A percentile compares a stretch with the other conserved stretches of the same genome.
phyloP scores from a whole-genome alignment of 129 eudicot species.

The Centella asiatica region DNA sequence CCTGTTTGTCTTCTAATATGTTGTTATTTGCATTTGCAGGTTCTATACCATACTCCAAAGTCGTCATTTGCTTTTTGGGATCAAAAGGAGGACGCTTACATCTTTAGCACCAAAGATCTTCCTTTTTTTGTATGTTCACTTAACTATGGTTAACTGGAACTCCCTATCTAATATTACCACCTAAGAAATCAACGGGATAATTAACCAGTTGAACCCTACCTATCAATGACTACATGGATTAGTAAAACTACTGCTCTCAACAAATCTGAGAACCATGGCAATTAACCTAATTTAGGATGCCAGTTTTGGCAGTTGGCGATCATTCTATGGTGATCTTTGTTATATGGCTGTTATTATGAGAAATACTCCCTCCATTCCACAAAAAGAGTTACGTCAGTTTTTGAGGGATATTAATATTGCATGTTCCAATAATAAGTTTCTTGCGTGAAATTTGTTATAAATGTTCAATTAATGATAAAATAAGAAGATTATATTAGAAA shows the following conservation, averaged over 20 bases:
- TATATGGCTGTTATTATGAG: too few relatives aligned
- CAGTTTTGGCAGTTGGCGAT: too few relatives aligned
- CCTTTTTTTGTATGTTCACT: constrained; percentile 84
- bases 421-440: too few relatives aligned
- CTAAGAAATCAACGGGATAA: background rate
- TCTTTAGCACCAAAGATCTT: constrained; percentile 76
- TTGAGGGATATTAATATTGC: too few relatives aligned
- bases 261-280: too few relatives aligned
- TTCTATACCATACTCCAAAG: constrained; percentile 91
- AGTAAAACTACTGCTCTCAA: background rate
- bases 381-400: too few relatives aligned
- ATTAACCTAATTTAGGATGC: too few relatives aligned
- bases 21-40: constrained; percentile 40
- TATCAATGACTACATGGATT: background rate
- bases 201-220: background rate
- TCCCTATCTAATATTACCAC: background rate
- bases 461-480: too few relatives aligned
- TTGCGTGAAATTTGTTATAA: too few relatives aligned
- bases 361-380: too few relatives aligned
- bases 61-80: constrained; percentile 89
- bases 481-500: too few relatives aligned
- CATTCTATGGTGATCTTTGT: too few relatives aligned
- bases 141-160: constrained; percentile 1
- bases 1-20: constrained; percentile 1
- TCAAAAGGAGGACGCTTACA: constrained; percentile 49